Evolutionary conservation across 176 grass and related monocot genomes (phyloP).

Genomic region (Tillandsia fasciculata): DNA sequence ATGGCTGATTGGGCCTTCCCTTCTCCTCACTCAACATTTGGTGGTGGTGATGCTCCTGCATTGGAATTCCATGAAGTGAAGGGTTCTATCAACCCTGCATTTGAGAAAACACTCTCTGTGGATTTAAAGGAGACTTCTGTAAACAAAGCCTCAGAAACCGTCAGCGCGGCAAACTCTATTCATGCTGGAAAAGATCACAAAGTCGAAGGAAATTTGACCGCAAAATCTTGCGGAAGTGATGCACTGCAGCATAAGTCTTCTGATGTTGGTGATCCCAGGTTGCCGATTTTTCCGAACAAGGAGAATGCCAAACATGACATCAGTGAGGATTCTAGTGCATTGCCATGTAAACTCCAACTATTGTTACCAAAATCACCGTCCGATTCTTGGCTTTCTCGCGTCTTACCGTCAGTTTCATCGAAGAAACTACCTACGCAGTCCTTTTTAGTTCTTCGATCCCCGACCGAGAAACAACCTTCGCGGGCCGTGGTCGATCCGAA

Average conservation of each 20-base stretch:
- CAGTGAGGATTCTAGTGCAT: conserved; percentile 17
- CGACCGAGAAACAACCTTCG: conserved; percentile 54
- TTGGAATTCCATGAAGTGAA: conserved; percentile 31
- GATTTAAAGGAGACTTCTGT: conserved; percentile 21
- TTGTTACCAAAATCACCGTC: conserved; percentile 84
- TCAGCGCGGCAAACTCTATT: conserved; percentile 9
- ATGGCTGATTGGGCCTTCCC: conserved; percentile 54
- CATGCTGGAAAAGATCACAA: conserved; percentile 11
- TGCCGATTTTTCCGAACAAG: conserved; percentile 6
- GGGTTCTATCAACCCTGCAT: conserved; percentile 38
- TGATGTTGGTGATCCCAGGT: neutral
- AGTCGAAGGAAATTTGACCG: conserved; percentile 4
- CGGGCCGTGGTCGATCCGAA: conserved; percentile 15
- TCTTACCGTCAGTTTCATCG: conserved; percentile 47
- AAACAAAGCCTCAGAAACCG: too few relatives aligned
- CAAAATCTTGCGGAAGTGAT: conserved; percentile 5
- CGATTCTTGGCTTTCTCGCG: conserved; percentile 93
- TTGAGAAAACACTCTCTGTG: conserved; percentile 28
- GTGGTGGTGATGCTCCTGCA: conserved; percentile 20
- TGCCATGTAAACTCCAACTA: conserved; percentile 43
- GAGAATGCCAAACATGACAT: conserved; percentile 12
- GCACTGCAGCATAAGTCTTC: neutral
- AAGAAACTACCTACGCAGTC: conserved; percentile 46
- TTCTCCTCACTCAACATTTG: conserved; percentile 39
- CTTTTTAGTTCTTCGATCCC: conserved; percentile 84